Percentiles rank a stretch among this genome's conserved stretches.
These are phyloP conservation scores for Pythium dissimile DNA, from an alignment of 352 stramenopile genomes.

Conservation along the genomic window DNA sequence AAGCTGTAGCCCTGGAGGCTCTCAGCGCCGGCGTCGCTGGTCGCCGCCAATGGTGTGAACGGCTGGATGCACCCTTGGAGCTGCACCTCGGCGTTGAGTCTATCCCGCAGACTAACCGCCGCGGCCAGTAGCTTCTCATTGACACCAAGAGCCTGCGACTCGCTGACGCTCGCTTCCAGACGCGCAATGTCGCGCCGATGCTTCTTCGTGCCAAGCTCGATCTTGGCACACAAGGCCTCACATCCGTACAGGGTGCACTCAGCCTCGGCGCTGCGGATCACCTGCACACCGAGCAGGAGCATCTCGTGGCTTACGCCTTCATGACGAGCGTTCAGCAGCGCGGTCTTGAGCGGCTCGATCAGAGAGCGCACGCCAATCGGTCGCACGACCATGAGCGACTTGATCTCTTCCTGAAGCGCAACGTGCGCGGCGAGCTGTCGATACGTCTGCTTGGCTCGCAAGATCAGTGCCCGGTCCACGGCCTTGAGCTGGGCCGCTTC, in stretches of 20 bases:
- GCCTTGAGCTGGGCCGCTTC: constrained; percentile 60
- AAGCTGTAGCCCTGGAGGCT: constrained; percentile 41
- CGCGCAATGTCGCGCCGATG: constrained; percentile 53
- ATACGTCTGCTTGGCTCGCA: constrained; percentile 56
- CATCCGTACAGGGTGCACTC: constrained; percentile 82
- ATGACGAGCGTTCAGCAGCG: constrained; percentile 41
- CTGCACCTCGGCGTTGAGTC: constrained; percentile 62
- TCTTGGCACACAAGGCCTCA: constrained; percentile 57
- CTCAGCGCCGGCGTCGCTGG: constrained; percentile 26
- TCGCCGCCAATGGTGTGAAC: constrained; percentile 29
- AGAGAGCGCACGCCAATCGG: constrained; percentile 73
- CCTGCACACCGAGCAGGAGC: constrained; percentile 49
- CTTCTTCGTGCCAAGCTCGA: constrained; percentile 51
- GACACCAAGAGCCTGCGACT: constrained; percentile 42
- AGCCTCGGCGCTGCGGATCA: constrained; percentile 71
- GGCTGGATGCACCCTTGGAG: constrained; percentile 54
- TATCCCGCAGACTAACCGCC: constrained; percentile 42
- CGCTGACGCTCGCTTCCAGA: constrained; percentile 55
- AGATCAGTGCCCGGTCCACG: constrained; percentile 49
- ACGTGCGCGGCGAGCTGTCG: constrained; percentile 69
- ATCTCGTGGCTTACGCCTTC: constrained; percentile 52
- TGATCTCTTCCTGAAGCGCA: constrained; percentile 74
- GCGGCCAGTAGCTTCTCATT: constrained; percentile 55
- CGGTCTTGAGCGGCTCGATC: constrained; percentile 54
- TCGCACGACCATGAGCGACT: constrained; percentile 58